Percentiles rank a stretch among this genome's conserved stretches.
These are phyloP conservation scores for Vanrija sp. DNA, from an alignment of 1,284 basidiomycete species.

Conservation along the genomic window DNA sequence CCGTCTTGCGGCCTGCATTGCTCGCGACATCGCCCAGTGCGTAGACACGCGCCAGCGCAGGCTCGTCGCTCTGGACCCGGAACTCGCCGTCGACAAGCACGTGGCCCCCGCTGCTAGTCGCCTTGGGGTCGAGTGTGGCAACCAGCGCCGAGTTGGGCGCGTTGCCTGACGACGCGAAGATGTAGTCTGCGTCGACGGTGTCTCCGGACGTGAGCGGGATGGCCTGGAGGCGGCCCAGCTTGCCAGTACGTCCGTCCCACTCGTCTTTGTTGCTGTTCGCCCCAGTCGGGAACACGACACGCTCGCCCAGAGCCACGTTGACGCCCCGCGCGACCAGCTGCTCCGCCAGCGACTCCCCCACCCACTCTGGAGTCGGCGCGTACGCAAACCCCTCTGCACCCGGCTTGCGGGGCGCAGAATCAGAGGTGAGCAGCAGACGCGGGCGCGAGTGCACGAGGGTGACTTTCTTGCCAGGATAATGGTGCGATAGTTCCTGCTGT, in stretches of 20 bases:
- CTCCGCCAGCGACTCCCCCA: conserved; percentile 29
- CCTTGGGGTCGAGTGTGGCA: conserved; percentile 26
- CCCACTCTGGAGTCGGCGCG: conserved; percentile 11
- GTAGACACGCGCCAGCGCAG: conserved; percentile 21
- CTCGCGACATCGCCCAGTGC: conserved; percentile 40
- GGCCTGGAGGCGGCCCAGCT: conserved; percentile 25
- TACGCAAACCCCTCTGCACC: neutral
- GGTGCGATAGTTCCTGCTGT: conserved; percentile 26
- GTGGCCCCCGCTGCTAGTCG: conserved; percentile 24
- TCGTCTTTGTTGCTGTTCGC: neutral
- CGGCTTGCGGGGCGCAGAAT: neutral
- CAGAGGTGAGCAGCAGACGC: conserved; percentile 14
- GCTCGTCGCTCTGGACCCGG: conserved; percentile 7
- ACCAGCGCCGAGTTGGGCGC: conserved; percentile 44
- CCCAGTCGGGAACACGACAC: conserved; percentile 27
- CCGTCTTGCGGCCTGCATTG: conserved; percentile 8
- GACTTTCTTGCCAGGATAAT: conserved; percentile 26
- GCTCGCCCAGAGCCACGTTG: conserved; percentile 38
- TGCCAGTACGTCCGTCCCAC: conserved; percentile 29
- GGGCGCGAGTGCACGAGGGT: conserved; percentile 28
- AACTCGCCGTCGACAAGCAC: conserved; percentile 38
- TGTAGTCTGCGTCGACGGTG: conserved; percentile 46
- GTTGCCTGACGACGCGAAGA: conserved; percentile 49
- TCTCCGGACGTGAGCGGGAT: conserved; percentile 38
- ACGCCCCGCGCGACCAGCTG: conserved; percentile 42